These are phyloP conservation scores for Pelargonium exstipulatum DNA, from an alignment of 441 rosid species.

Conservation along the genomic window DNA sequence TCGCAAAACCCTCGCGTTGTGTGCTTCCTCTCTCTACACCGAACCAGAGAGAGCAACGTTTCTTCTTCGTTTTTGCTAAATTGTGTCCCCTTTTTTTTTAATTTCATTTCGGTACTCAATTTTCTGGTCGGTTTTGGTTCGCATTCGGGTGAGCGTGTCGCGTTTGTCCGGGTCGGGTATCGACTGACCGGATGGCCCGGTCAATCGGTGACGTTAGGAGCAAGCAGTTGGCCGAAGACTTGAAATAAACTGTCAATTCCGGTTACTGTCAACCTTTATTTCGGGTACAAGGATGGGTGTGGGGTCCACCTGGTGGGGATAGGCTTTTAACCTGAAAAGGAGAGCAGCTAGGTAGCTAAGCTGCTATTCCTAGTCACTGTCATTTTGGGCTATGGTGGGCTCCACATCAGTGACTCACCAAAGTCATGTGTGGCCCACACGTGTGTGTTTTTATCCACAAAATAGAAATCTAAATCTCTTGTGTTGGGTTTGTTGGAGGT, in stretches of 20 bases:
- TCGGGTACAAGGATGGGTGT: too few relatives aligned
- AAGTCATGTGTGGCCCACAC: background rate
- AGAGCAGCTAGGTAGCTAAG: constrained; percentile 1
- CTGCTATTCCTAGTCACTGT: background rate
- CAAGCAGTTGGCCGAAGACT: background rate
- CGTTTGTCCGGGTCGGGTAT: background rate
- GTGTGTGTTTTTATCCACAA: too few relatives aligned
- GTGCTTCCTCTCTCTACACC: constrained; percentile 17
- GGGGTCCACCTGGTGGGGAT: background rate
- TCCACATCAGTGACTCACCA: background rate
- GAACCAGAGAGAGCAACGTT: constrained; percentile 31
- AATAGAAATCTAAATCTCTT: too few relatives aligned
- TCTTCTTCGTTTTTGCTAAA: constrained; percentile 20
- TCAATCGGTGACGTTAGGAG: background rate
- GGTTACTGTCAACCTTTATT: background rate
- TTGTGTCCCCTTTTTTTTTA: background rate
- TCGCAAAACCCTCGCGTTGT: constrained; percentile 32
- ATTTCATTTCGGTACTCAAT: background rate
- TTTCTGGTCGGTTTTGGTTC: background rate
- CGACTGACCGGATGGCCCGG: background rate
- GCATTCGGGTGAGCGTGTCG: background rate
- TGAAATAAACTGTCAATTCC: background rate
- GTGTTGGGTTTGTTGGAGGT: too few relatives aligned
- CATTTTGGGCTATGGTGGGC: background rate
- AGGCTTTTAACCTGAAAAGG: background rate